phyloP scores from a whole-genome alignment of 306 rosid genomes.

The Prosopis cineraria region DNA sequence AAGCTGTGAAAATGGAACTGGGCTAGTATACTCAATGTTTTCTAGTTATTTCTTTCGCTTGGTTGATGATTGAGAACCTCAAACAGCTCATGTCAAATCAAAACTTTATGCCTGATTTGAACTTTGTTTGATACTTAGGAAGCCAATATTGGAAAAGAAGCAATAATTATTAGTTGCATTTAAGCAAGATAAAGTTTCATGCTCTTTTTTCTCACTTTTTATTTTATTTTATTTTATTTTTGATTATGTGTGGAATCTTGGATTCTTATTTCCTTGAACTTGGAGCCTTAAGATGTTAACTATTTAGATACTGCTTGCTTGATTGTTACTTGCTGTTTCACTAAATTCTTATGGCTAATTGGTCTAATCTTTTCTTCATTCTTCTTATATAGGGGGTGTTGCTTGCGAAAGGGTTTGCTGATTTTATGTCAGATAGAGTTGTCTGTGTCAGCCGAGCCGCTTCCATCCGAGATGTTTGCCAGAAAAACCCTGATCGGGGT shows the following conservation, averaged over 20 bases:
- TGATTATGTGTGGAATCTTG: not conserved
- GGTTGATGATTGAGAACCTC: slow-evolving; percentile 14
- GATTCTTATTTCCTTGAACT: slow-evolving; percentile 20
- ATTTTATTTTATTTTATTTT: not conserved
- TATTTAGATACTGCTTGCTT: slow-evolving; percentile 25
- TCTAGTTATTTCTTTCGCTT: not conserved
- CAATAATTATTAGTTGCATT: slow-evolving; percentile 5
- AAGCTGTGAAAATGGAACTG: too few species aligned
- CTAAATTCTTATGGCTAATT: slow-evolving; percentile 9
- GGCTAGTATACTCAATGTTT: too few species aligned
- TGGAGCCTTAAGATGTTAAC: slow-evolving; percentile 3
- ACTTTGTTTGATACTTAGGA: not conserved
- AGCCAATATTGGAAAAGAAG: slow-evolving; percentile 19
- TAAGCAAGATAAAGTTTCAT: not conserved
- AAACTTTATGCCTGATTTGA: slow-evolving; percentile 15
- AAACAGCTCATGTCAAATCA: slow-evolving; percentile 11
- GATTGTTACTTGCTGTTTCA: slow-evolving; percentile 21
- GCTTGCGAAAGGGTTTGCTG: slow-evolving; percentile 66
- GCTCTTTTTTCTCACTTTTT: not conserved
- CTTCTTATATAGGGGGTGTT: slow-evolving; percentile 61
- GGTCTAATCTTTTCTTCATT: slow-evolving; percentile 32
- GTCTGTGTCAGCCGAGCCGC: slow-evolving; percentile 82
- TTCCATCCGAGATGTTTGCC: slow-evolving; percentile 93
- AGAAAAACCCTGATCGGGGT: slow-evolving; percentile 89
- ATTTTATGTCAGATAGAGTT: slow-evolving; percentile 65